Percentiles rank a stretch among this genome's conserved stretches.
Conservation (phyloP, 768 basidiomycete species). For the Suillus hirtellus region DNA sequence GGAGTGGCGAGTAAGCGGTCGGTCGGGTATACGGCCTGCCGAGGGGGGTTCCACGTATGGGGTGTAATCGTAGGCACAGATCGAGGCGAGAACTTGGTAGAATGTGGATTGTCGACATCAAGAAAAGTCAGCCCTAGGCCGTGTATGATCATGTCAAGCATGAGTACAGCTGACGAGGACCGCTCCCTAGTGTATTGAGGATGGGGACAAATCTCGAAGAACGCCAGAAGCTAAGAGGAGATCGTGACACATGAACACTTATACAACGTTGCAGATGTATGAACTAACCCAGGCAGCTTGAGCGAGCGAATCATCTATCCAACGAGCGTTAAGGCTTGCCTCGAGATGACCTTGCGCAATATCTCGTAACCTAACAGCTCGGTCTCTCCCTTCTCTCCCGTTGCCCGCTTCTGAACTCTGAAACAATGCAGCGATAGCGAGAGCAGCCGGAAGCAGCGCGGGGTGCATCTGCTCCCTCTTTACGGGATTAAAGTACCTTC, state of each 20-base stretch:
- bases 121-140: slow-evolving; percentile 57
- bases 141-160: slow-evolving; percentile 70
- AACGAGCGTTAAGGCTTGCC: slow-evolving; percentile 66
- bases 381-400: slow-evolving; percentile 51
- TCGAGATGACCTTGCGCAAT: slow-evolving; percentile 71
- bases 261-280: background rate
- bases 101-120: slow-evolving; percentile 56
- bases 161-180: slow-evolving; percentile 53
- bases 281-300: slow-evolving; percentile 72
- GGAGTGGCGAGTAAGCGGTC: background rate
- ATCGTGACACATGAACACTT: slow-evolving; percentile 13
- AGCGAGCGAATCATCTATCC: slow-evolving; percentile 72
- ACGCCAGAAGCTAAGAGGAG: slow-evolving; percentile 54
- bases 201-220: slow-evolving; percentile 74
- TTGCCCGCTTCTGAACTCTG: slow-evolving; percentile 64
- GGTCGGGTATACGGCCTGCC: slow-evolving; percentile 3
- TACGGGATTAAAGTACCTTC: slow-evolving; percentile 54
- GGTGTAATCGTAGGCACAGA: slow-evolving; percentile 47
- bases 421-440: slow-evolving; percentile 68
- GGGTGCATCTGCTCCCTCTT: slow-evolving; percentile 64
- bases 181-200: slow-evolving; percentile 57
- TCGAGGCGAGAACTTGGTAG: slow-evolving; percentile 48
- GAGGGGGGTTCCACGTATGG: slow-evolving; percentile 16
- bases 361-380: slow-evolving; percentile 61
- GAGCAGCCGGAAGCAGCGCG: slow-evolving; percentile 57